Evolutionary conservation across 352 stramenopile genomes (phyloP).

Genomic region (Phytopythium boreale): DNA sequence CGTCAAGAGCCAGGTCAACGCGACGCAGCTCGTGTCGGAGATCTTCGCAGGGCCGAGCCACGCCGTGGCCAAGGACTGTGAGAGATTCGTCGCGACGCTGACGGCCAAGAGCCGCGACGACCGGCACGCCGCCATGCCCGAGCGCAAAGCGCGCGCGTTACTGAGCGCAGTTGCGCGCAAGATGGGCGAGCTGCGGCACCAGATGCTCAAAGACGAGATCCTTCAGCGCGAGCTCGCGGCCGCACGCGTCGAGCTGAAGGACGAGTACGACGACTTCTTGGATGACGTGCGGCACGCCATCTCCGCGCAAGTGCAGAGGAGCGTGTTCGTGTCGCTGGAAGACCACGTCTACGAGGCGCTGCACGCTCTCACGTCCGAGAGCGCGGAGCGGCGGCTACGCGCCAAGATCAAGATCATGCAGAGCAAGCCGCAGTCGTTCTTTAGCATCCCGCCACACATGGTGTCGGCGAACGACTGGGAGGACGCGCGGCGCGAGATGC

Average conservation of each 20-base stretch:
- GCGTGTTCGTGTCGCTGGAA: constrained; percentile 51
- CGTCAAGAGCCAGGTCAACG: constrained; percentile 35
- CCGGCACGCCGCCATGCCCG: constrained; percentile 32
- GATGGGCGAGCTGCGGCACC: constrained; percentile 48
- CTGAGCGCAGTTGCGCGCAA: constrained; percentile 44
- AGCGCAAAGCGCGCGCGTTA: constrained; percentile 44
- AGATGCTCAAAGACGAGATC: constrained; percentile 40
- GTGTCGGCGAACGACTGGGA: constrained; percentile 52
- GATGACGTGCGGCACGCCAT: constrained; percentile 58
- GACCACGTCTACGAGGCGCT: constrained; percentile 61
- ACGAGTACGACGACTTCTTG: constrained; percentile 60
- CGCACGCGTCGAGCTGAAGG: constrained; percentile 25
- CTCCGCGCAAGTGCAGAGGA: constrained; percentile 45
- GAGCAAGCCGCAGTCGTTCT: constrained; percentile 48
- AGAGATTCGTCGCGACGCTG: constrained; percentile 34
- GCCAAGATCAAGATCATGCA: constrained; percentile 57
- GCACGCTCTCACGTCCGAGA: constrained; percentile 42
- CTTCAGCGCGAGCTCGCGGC: constrained; percentile 34
- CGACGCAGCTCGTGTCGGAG: constrained; percentile 38
- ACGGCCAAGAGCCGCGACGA: constrained; percentile 36
- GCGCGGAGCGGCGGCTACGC: constrained; percentile 40
- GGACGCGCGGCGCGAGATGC: constrained; percentile 48
- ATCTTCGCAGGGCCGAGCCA: constrained; percentile 36
- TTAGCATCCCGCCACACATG: constrained; percentile 48
- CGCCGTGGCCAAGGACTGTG: constrained; percentile 27